Base-by-base conservation (phyloP, 495 filamentous ascomycete species). In the Ascodesmis nigricans region DNA sequence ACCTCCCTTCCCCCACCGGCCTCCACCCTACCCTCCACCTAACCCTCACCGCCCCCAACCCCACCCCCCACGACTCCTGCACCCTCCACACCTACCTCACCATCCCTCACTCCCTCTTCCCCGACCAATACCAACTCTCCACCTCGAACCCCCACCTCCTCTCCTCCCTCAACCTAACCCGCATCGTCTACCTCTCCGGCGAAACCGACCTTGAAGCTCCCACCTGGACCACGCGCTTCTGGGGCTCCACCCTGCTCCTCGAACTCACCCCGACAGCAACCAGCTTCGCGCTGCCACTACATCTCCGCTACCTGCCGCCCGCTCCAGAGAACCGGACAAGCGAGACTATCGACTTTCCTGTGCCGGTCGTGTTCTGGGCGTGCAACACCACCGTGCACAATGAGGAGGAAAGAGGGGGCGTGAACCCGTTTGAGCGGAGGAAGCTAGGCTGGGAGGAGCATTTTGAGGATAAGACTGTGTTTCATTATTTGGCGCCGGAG, bases 141-240 rank as follows among this genome's bases (percentile, higher is more conserved):
- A 58, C 62, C 3, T 52, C 52, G 8, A 77, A 83, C 52, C 53
- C 61, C 4, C 61, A 83, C 23, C 75, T 80, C 56, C 62, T 83
- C 21, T 40, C 65, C 13, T 78, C 77, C 1, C 78, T 90, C 31
- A 75, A 82, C 45, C 58, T 97, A 29, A 62, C 59, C 16, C 55
- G 63, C 0, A 53, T 93, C 25, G 69, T 66, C 25, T 68, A 69
- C 34, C 63, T 78, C 29, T 66, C 71, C 23, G 73, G 79, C 25
- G 79, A 79, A 27, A 79, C 80, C 2, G 87, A 95, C 43, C 80
- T 97, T 30, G 87, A 97, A 55, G 80, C 80, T 0, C 87, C 87
- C 6, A 73, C 74, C 42, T 97, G 87, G 63, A 68, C 69, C 7
- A 60, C 78, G 27, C 50, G 62, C 16, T 49, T 62, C 36, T 95